These are phyloP conservation scores for Ceratocystis lukuohia DNA, from an alignment of 2,329 filamentous ascomycete genomes.

Conservation along the genomic window DNA sequence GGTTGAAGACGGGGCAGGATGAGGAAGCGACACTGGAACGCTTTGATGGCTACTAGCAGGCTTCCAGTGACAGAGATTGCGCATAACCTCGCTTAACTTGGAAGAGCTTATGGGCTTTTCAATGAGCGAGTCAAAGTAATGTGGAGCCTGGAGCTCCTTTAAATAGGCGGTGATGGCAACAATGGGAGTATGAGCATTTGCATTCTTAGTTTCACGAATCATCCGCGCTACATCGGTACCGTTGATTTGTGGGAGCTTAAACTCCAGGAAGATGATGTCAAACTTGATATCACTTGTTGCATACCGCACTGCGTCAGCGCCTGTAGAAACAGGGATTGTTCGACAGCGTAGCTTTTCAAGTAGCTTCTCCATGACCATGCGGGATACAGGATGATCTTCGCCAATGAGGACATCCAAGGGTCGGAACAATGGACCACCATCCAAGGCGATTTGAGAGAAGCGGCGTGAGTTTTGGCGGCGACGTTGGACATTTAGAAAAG, in stretches of 20 bases:
- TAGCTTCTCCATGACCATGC: slow-evolving; percentile 97
- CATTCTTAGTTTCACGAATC: slow-evolving; percentile 93
- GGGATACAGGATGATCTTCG: slow-evolving; percentile 91
- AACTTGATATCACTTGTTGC: slow-evolving; percentile 97
- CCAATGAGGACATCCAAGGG: slow-evolving; percentile 91
- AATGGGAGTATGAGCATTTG: slow-evolving; percentile 87
- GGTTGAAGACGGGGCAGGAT: slow-evolving; percentile 49
- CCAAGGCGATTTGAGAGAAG: slow-evolving; percentile 77
- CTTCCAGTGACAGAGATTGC: slow-evolving; percentile 86
- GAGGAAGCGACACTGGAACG: slow-evolving; percentile 36
- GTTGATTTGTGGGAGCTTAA: slow-evolving; percentile 86
- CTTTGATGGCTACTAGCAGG: slow-evolving; percentile 43
- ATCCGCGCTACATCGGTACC: slow-evolving; percentile 92
- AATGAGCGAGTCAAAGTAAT: slow-evolving; percentile 90
- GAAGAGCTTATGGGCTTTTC: slow-evolving; percentile 92
- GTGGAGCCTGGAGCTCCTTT: slow-evolving; percentile 89
- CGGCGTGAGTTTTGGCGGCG: slow-evolving; percentile 91
- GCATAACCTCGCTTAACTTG: slow-evolving; percentile 79
- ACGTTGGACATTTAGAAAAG: slow-evolving; percentile 78
- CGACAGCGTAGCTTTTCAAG: slow-evolving; percentile 90
- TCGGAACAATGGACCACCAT: slow-evolving; percentile 70
- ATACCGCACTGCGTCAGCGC: slow-evolving; percentile 82
- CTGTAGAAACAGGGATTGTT: slow-evolving; percentile 81
- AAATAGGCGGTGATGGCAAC: slow-evolving; percentile 94
- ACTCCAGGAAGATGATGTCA: slow-evolving; percentile 97